Base-by-base conservation (phyloP, 768 basidiomycete genomes). In the Tulasnella sp. region DNA sequence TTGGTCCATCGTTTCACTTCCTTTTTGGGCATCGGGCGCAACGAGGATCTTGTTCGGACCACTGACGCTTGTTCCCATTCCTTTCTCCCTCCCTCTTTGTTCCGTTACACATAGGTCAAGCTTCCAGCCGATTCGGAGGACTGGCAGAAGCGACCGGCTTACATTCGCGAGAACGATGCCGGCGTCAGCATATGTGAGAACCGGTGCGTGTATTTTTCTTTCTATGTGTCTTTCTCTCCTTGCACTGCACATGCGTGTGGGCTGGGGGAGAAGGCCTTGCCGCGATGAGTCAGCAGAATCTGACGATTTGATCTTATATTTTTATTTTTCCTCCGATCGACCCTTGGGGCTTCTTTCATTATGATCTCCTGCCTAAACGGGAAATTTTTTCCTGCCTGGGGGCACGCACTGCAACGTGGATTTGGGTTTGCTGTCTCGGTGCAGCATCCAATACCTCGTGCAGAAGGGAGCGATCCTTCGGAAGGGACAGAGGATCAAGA, bases 81-180 rank as follows among this genome's bases (percentile, higher is more conserved):
- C 20, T 9, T 75, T 22, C 37, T 9, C 34, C n/a, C 46, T 46
- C 46, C 46, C 34, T 73, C 41, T 11, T 73, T 74, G 1, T 22
- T 74, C 34, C 34, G 54, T 75, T 42, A 75, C 40, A 42, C 74
- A 83, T 81, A 94, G 93, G 95, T 96, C 81, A 96, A 96, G 85
- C 89, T 97, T 40, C 95, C 95, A 64, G 95, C 95, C 44, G 96
- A 96, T 75, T 89, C 89, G 81, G 94, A 96, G 83, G 95, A 97
- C 85, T 92, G 91, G 88, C 86, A 91, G 85, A 94, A 92, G 84
- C 89, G 96, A n/a, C 95, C 95, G 1, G 94, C 92, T 5, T 97
- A 95, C 84, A 93, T 96, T 83, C 90, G 86, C 79, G 89, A 89
- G 79, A 96, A 96, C 86, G 91, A 91, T 84, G 93, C 93, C 4